Base-by-base conservation (phyloP, 2,329 filamentous ascomycete species). In the Coccinonectria pachysandricola region DNA sequence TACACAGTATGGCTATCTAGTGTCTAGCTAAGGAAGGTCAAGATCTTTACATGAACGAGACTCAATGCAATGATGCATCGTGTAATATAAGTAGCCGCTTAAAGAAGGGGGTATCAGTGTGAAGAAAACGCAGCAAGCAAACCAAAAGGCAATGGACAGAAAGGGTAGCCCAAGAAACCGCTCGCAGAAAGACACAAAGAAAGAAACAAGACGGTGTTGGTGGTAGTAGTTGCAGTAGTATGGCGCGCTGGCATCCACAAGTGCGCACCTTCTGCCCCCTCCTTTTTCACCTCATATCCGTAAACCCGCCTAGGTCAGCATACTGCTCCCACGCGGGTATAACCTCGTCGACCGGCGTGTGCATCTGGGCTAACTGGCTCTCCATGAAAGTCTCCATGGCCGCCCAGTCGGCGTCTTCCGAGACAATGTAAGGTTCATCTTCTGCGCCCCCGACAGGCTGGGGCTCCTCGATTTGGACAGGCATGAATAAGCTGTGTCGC, bases 291-390 rank as follows among this genome's bases (percentile, higher is more conserved):
- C 42, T 42, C 37, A 54, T 45, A 32, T 56, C 53, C 2, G 54
- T 65, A 23, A 65, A 39, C 0, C 63, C 63, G 17, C 63, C 63
- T 4, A 67, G 42, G 8, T 62, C 59, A 15, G 53, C 49, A 33
- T 61, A 66, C 42, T 64, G 59, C 35, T 60, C 62, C 62, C 60
- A 67, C 4, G 54, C 54, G 4, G 56, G 48, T 30, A 52, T 40
- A 15, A 39, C 42, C 12, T 43, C 38, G 16, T 42, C 42, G 12
- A 43, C 41, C 7, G 29, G 16, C 26, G 34, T 34, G 12, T 30
- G 31, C 5, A 35, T 25, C 8, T 30, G 28, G 4, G 35, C 34
- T 7, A 31, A 35, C 6, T 34, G 34, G 15, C 37, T 45, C 16
- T 53, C 48, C 28, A 58, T 45, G 22, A 56, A 56, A 2, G 43